A percentile compares a stretch with the other conserved stretches of the same genome.
Conservation (phyloP, 768 basidiomycete species). For the Pulveroboletus sp. region DNA sequence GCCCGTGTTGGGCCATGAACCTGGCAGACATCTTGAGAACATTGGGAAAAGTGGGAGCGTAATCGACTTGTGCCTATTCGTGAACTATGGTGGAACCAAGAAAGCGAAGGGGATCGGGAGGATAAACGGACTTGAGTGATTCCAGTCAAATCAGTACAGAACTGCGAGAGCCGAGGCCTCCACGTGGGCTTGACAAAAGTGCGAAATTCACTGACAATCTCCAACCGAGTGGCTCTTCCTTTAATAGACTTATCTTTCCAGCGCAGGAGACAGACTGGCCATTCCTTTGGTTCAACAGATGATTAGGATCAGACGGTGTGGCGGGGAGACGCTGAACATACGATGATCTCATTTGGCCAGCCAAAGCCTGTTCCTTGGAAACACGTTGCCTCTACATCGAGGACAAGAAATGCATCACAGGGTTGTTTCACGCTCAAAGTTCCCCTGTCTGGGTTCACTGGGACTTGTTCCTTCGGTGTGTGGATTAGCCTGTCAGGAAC, state of each 20-base stretch:
- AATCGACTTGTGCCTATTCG: constrained; percentile 73
- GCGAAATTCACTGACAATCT: constrained; percentile 78
- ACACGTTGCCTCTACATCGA: constrained; percentile 91
- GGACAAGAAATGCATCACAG: constrained; percentile 78
- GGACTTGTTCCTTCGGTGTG: constrained; percentile 1
- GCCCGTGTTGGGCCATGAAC: constrained; percentile 67
- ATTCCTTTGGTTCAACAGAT: constrained; percentile 58
- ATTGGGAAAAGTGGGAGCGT: constrained; percentile 69
- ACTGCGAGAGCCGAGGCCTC: constrained; percentile 73
- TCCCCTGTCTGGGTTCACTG: constrained; percentile 9
- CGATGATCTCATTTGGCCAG: constrained; percentile 96
- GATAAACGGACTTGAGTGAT: constrained; percentile 78
- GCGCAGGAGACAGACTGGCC: constrained; percentile 83
- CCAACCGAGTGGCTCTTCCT: constrained; percentile 52
- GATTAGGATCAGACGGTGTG: constrained; percentile 6
- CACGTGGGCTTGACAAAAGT: constrained; percentile 87
- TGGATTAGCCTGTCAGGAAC: constrained; percentile 4
- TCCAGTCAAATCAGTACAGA: constrained; percentile 85
- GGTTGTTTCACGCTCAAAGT: constrained; percentile 36
- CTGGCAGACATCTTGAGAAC: constrained; percentile 58
- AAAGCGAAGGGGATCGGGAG: background rate
- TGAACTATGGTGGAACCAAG: constrained; percentile 4
- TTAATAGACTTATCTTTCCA: constrained; percentile 66
- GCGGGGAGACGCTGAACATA: constrained; percentile 36
- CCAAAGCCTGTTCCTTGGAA: constrained; percentile 59